Base-by-base conservation (phyloP, 2,329 filamentous ascomycete species). In the Pseudogymnoascus sp. region DNA sequence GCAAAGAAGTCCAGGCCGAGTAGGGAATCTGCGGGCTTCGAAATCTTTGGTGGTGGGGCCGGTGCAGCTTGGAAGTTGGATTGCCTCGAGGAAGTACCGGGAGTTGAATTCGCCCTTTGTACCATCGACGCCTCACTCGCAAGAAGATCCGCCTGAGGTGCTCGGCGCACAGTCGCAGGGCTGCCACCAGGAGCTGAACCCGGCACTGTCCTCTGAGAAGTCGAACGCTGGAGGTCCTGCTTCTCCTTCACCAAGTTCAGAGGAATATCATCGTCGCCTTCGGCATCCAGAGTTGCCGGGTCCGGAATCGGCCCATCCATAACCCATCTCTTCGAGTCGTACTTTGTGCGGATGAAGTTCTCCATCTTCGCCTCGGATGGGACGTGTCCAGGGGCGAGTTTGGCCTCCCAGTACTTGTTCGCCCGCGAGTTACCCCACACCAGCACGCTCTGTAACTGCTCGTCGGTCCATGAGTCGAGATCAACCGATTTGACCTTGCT, bases 291-390 rank as follows among this genome's bases (percentile, higher is more conserved):
- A 1, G 89, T 90, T 2, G 90, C 83, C n/a, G 95, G 94, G 73
- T 97, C 92, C 4, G 95, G 95, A 73, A 95, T 93, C 4, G 86
- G 87, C 1, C 94, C 94, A 65, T 99, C 94, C 92, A 97, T 97
- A n/a, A 92, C 89, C 94, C 94, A 99, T 78, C 95, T 84, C 84
- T 96, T 97, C 61, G 94, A 89, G 75, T 99, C 94, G 76, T 99
- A 99, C 77, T 99, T 99, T 62, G 95, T 99, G 68, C 94, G 87
- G 71, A 99, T 97, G 73, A 99, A 99, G 80, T 97, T 99, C 82
- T 99, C 94, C 70, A 99, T 97, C 82, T 99, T 99, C 68, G 90
- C 84, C 79, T 99, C 95, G 22, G 93, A 96, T 1, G 94, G 94
- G 55, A 93, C 86, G 76, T 99, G 94, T 64, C 92, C 92, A 12